Percentiles rank a stretch among this genome's conserved stretches.
Evolutionary conservation across 495 filamentous ascomycete genomes (phyloP).

Genomic region (Penicillium antarcticum): DNA sequence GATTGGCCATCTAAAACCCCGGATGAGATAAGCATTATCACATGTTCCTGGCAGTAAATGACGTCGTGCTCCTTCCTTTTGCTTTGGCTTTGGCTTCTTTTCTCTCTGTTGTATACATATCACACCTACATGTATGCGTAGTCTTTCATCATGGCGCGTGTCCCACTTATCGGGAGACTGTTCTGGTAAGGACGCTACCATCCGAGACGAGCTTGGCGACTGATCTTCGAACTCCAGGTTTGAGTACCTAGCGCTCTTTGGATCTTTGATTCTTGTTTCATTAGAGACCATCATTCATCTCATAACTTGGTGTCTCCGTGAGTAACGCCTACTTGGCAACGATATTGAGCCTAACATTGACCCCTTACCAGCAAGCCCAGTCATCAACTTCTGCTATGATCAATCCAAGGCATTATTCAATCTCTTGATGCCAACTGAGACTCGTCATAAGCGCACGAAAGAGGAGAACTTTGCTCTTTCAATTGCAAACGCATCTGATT

Average conservation of each 20-base stretch:
- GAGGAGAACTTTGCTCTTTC: constrained; percentile 40
- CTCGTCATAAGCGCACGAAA: constrained; percentile 54
- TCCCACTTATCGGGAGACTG: constrained; percentile 82
- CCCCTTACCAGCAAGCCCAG: constrained; percentile 56
- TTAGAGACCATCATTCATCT: constrained; percentile 79
- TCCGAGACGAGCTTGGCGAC: background rate
- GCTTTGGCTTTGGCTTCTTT: background rate
- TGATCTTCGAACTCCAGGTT: constrained; percentile 38
- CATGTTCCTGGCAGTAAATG: constrained; percentile 17
- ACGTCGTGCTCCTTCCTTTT: constrained; percentile 18
- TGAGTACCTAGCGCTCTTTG: constrained; percentile 83
- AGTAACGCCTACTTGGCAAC: constrained; percentile 23
- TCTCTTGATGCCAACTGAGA: constrained; percentile 64
- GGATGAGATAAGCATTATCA: constrained; percentile 43
- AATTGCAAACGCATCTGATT: constrained; percentile 75
- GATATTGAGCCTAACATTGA: constrained; percentile 16
- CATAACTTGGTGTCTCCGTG: constrained; percentile 88
- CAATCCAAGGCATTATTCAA: constrained; percentile 83
- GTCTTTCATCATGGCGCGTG: constrained; percentile 54
- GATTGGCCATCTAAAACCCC: constrained; percentile 22
- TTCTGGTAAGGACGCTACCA: constrained; percentile 53
- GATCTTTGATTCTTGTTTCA: constrained; percentile 75
- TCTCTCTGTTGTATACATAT: background rate
- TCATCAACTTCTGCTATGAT: constrained; percentile 80
- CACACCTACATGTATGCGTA: constrained; percentile 2